These are phyloP conservation scores for Hanseniaspora lachancei DNA, from an alignment of 805 yeast species.

Conservation along the genomic window DNA sequence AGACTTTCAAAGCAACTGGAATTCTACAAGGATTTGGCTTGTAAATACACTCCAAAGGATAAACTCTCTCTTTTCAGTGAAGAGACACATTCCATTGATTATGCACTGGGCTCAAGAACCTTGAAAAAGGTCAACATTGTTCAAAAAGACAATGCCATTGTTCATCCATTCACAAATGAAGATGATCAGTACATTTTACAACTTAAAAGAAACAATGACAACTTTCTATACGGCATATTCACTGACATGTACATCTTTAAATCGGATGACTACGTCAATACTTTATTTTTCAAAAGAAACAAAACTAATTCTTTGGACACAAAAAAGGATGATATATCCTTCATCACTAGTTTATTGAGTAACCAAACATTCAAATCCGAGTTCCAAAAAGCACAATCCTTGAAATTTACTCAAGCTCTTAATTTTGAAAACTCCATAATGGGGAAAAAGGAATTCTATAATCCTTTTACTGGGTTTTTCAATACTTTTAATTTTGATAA, in stretches of 20 bases:
- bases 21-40: constrained; percentile 24
- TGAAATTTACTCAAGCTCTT: neutral
- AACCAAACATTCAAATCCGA: neutral
- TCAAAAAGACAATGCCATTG: neutral
- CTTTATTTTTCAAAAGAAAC: neutral
- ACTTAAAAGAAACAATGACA: neutral
- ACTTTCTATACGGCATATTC: neutral
- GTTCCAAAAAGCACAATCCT: neutral
- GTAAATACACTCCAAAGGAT: constrained; percentile 9
- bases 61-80: neutral
- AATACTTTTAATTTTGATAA: neutral
- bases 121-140: neutral
- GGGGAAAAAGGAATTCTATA: neutral
- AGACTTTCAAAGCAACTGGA: constrained; percentile 24
- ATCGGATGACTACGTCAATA: constrained; percentile 4
- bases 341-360: neutral
- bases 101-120: constrained; percentile 7
- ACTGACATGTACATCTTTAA: constrained; percentile 9
- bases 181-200: neutral
- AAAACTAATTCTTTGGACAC: neutral
- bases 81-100: constrained; percentile 10
- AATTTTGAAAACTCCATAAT: neutral
- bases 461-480: neutral
- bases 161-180: neutral
- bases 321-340: neutral